A percentile compares a stretch with the other conserved stretches of the same genome.
Conservation (phyloP, 768 basidiomycete genomes). For the Chalciporus pseudorubinellus region DNA sequence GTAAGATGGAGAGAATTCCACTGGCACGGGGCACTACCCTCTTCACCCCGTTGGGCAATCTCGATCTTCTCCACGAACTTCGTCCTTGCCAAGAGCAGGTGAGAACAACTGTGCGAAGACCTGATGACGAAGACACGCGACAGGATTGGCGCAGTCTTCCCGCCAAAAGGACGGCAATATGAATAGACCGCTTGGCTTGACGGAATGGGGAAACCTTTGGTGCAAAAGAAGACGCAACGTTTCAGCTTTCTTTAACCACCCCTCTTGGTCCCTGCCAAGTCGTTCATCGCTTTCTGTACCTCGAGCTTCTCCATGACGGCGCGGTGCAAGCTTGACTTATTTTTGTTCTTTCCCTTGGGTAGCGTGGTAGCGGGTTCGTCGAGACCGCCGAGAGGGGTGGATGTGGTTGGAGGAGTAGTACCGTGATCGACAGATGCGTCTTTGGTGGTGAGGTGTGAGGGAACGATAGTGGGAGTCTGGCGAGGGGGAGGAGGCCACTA, state of each 20-base stretch:
- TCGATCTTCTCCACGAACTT: too few species aligned
- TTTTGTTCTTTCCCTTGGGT: constrained; percentile 36
- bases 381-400: constrained; percentile 4
- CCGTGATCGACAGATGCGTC: constrained; percentile 18
- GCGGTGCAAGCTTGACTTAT: constrained; percentile 64
- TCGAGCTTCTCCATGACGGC: constrained; percentile 75
- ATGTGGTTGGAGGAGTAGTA: constrained; percentile 4
- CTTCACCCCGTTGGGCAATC: too few species aligned
- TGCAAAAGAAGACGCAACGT: too few species aligned
- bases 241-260: constrained; percentile 15
- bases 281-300: constrained; percentile 67
- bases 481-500: constrained; percentile 87
- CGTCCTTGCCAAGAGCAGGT: too few species aligned
- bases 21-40: too few species aligned
- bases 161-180: too few species aligned
- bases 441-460: constrained; percentile 53
- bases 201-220: too few species aligned
- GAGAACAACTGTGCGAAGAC: too few species aligned
- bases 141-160: too few species aligned
- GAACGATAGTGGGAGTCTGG: constrained; percentile 74
- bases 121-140: too few species aligned
- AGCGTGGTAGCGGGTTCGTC: constrained; percentile 12
- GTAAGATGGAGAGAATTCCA: too few species aligned
- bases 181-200: too few species aligned
- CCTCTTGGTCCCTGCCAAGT: constrained; percentile 34